phyloP scores from a whole-genome alignment of 768 basidiomycete species.

The Auricularia auricula-judae region DNA sequence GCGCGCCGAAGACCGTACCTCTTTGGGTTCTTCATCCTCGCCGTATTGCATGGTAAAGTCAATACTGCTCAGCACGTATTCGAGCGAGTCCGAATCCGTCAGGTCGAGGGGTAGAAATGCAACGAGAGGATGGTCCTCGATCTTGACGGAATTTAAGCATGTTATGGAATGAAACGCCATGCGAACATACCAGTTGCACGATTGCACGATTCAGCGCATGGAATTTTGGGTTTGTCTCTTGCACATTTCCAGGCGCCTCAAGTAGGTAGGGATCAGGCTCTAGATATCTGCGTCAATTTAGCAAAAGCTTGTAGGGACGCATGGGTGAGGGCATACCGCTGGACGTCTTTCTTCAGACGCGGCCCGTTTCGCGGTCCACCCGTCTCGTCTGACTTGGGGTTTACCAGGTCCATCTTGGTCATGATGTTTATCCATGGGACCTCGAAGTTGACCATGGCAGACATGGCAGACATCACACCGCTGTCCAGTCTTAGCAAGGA shows the following conservation, averaged over 20 bases:
- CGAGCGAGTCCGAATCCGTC: conserved; percentile 78
- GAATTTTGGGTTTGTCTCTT: conserved; percentile 63
- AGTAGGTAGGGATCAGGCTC: conserved; percentile 92
- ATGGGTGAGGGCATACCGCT: conserved; percentile 39
- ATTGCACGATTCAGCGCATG: conserved; percentile 92
- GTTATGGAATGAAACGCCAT: not conserved
- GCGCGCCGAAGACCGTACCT: conserved; percentile 36
- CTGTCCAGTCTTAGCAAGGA: conserved; percentile 24
- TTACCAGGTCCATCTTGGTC: conserved; percentile 99
- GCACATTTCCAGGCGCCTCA: conserved; percentile 43
- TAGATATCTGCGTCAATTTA: conserved; percentile 49
- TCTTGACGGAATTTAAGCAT: conserved; percentile 34
- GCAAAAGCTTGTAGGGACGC: not conserved
- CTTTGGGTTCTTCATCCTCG: conserved; percentile 95
- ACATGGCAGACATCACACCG: conserved; percentile 96
- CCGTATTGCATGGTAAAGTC: conserved; percentile 99
- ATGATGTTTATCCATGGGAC: conserved; percentile 96
- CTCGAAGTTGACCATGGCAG: conserved; percentile 96
- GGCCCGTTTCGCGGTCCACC: conserved; percentile 59
- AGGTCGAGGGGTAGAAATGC: conserved; percentile 94
- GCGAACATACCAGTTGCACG: conserved; percentile 69
- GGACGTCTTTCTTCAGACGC: conserved; percentile 67
- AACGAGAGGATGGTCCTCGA: conserved; percentile 96
- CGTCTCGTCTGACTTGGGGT: conserved; percentile 47
- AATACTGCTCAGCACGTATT: conserved; percentile 85